Base-by-base conservation (phyloP, 2,329 filamentous ascomycete genomes). In the Diaporthe ampelina region DNA sequence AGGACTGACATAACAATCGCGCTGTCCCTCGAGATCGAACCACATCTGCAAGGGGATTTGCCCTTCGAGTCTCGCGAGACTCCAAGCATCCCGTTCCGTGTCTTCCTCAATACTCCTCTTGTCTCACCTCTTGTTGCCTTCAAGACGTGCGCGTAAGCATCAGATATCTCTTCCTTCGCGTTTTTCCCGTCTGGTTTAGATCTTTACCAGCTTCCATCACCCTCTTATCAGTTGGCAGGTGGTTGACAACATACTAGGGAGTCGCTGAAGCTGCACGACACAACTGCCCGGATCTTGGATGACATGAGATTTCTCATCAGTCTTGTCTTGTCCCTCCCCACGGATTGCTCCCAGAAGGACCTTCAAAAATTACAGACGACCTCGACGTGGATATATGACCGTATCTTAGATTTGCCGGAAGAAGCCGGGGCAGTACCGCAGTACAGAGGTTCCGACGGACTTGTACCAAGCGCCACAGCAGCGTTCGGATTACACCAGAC, bases 271-370 rank as follows among this genome's bases (percentile, higher is more conserved):
- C 80, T 90, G n/a, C 85, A 88, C 68, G 80, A 82, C 1, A 81
- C 82, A 68, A 87, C 86, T 1, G 86, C 87, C 6, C 82, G 84
- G 19, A 86, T 90, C 69, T 84, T 90, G 3, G 88, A 90, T 71
- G 85, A 88, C 65, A 85, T 89, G 79, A 84, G 88, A 6, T 84
- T 85, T 29, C 80, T 90, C 1, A 81, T 88, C n/a, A 78, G 82
- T 17, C 79, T 84, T 3, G 84, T 88, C 0, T 76, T 87, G 7
- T 79, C 81, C 0, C 79, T 88, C n/a, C 83, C 86, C 0, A 74
- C 77, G 2, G 35, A 80, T 0, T 78, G 85, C 3, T 81, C 82
- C 0, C 43, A 76, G 0, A 82, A 83, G 32, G 82, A 86, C 40
- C 77, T 85, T 3, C 78, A 83, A 19, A 83, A 84, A 59, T 80